Evolutionary conservation across 352 stramenopile species (phyloP), one percentile per base, ranked within the genome.

Genomic region (Phytophthora podocarpi): DNA sequence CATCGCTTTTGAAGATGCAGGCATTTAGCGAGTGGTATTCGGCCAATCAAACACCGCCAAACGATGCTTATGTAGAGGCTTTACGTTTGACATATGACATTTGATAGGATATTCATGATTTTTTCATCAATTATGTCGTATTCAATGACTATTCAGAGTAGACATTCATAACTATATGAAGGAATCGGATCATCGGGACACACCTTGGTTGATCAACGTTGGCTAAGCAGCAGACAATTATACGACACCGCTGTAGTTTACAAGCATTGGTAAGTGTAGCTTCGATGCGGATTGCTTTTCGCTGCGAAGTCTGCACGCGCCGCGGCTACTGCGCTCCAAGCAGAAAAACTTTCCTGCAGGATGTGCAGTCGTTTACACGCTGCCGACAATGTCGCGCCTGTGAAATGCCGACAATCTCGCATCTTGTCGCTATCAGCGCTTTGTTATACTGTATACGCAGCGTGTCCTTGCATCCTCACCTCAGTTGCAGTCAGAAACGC

Each of bases 301-400:
- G 18, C n/a, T 18, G 35, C 26, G 24, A 26, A 48, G 15, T 30
- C 40, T 60, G 39, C 24, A 13, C 37, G 15, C 21, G n/a, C n/a
- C n/a, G n/a, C 50, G 41, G 53, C 42, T 54, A 32, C 54, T 56
- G 45, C 46, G 18, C 47, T 47, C 57, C 57, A 65, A 65, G 57
- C 57, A 65, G 47, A 58, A 65, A 64, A 59, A 48, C 31, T 60
- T 48, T 66, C 58, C 48, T 28, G 23, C n/a, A 54, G 24, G 58
- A 60, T 66, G 49, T 66, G 58, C 49, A 59, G 35, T 63, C 34
- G 54, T 62, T 27, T 35, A 47, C 54, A 47, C 23, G 35, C 43
- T 46, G 15, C 20, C 8, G 27, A 42, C 51, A 26, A 58, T 40
- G 36, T 31, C n/a, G n/a, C n/a, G n/a, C n/a, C n/a, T n/a, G n/a